Evolutionary conservation across 768 basidiomycete genomes (phyloP), one percentile per base, ranked within the genome.

Genomic region (Leccinum subtestaceum): DNA sequence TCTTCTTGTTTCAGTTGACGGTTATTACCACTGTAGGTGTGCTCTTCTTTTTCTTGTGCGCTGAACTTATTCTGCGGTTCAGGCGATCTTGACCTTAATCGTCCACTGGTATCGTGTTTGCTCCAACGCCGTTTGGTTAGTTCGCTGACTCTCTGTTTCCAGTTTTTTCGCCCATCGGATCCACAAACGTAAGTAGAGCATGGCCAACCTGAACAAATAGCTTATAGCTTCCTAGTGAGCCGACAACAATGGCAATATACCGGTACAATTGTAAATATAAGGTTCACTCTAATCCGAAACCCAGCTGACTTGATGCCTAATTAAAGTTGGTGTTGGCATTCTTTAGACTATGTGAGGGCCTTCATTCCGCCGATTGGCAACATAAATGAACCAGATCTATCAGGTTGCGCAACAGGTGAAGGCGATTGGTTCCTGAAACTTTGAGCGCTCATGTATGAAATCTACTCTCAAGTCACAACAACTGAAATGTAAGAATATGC

Each of bases 51-150:
- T 1, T 40, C 45, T 36, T 54, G 17, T 8, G 6, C 34, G 23
- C 2, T 25, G 27, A 3, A 11, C 53, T 54, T 29, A 62, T 31
- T 52, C 2, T 71, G 21, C 67, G 72, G 0, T 72, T 75, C 75
- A 62, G 80, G 81, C 80, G 1, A 63, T 79, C 27, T 69, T 81
- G 31, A 83, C 81, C 0, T 77, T 81, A 53, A 71, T 81, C 25
- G 81, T 83, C 5, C 81, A 83, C 58, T 79, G 81, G 80, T 82
- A 59, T 31, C 74, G 54, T n/a, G 13, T 48, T 40, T 23, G 9
- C 23, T 1, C 12, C 4, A 6, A 38, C 5, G 23, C 17, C 1
- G 1, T 4, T n/a, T 3, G 15, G 29, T 27, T 46, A 2, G 40
- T 31, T 36, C 21, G 21, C 55, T 63, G 21, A 58, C 29, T 6